phyloP scores from a whole-genome alignment of 2,329 filamentous ascomycete genomes.

The Cytospora mali region DNA sequence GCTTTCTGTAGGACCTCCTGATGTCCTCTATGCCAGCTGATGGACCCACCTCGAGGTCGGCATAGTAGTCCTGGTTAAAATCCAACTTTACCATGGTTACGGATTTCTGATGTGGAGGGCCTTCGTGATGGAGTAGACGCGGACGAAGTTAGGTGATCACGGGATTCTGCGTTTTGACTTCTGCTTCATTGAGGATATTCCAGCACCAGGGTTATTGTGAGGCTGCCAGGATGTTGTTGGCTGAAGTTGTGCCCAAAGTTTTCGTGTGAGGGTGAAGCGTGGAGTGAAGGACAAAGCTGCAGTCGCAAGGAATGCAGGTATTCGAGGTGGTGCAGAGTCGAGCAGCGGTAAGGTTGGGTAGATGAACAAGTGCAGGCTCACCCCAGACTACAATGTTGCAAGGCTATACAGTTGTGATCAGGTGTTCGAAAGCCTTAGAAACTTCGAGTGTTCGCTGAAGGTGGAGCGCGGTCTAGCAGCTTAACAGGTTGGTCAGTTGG shows the following conservation, averaged over 20 bases:
- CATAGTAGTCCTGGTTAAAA: conserved; percentile 77
- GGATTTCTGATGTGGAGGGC: conserved; percentile 36
- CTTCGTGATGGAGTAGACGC: neutral
- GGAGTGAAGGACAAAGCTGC: neutral
- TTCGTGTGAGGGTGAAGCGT: neutral
- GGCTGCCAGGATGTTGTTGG: conserved; percentile 3
- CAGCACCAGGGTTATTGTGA: neutral
- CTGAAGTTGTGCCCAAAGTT: neutral
- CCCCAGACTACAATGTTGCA: no score
- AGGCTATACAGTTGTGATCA: neutral
- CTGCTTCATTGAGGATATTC: conserved; percentile 14
- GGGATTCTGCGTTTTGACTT: neutral
- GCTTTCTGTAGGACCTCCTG: conserved; percentile 83
- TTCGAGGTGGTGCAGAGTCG: neutral
- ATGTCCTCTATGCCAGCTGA: conserved; percentile 73
- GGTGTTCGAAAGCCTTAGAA: neutral
- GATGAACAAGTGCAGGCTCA: neutral
- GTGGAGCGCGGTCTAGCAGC: neutral
- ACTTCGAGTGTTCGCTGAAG: neutral
- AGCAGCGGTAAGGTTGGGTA: neutral
- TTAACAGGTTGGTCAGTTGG: neutral
- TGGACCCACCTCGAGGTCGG: conserved; percentile 70
- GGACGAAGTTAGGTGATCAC: conserved; percentile 9
- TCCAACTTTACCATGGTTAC: conserved; percentile 69
- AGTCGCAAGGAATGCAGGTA: neutral